Percentiles rank a stretch among this genome's conserved stretches.
Evolutionary conservation across 2,329 filamentous ascomycete species (phyloP).

Genomic region (Neopestalotiopsis rosae): DNA sequence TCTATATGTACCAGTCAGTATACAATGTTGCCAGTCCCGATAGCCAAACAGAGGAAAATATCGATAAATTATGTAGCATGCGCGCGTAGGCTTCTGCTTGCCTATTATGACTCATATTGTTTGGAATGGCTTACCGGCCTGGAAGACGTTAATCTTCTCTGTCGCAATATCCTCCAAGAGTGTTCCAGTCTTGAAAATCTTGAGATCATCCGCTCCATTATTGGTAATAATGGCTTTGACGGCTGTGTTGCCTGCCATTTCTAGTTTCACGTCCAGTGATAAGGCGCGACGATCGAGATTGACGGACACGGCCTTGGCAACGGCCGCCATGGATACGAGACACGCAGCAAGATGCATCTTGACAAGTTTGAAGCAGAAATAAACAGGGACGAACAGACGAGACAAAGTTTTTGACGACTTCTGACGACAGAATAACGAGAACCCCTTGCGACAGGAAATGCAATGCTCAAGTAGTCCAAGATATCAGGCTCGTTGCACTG

Average conservation of each 20-base stretch:
- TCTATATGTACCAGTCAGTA: neutral
- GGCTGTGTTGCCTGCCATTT: slow-evolving; percentile 52
- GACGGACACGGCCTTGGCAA: slow-evolving; percentile 36
- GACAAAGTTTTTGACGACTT: neutral
- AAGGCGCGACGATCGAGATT: slow-evolving; percentile 42
- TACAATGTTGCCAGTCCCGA: neutral
- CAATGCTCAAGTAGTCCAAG: neutral
- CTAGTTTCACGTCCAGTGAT: slow-evolving; percentile 46
- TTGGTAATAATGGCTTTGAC: slow-evolving; percentile 58
- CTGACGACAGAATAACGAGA: neutral
- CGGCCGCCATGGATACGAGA: slow-evolving; percentile 32
- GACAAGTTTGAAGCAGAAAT: neutral
- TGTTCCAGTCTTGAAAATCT: slow-evolving; percentile 55
- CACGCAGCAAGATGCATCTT: neutral
- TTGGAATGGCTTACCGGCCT: slow-evolving; percentile 39
- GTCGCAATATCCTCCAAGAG: slow-evolving; percentile 54
- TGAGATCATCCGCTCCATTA: slow-evolving; percentile 49
- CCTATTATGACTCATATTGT: no score
- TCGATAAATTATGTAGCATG: no score
- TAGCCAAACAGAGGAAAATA: no score
- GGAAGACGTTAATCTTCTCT: slow-evolving; percentile 54
- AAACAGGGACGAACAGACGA: neutral
- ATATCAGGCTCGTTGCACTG: neutral
- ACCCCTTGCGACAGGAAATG: neutral
- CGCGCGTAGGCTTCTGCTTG: no score